phyloP scores from a whole-genome alignment of 1,139 yeast species.

The Zygosaccharomyces sapae region DNA sequence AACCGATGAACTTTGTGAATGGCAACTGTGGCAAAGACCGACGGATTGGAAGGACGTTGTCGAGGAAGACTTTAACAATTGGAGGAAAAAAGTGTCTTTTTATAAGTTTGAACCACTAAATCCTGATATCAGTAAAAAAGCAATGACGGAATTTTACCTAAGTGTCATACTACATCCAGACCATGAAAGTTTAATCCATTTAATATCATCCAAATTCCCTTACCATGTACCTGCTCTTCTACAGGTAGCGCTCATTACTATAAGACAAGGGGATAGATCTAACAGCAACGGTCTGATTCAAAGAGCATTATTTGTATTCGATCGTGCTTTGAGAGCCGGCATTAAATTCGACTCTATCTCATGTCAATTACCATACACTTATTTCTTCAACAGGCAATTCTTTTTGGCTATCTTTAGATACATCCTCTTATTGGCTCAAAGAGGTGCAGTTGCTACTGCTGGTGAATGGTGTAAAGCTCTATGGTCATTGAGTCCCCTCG shows the following conservation, averaged over 20 bases:
- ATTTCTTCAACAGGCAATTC: conserved; percentile 71
- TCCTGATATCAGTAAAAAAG: conserved; percentile 38
- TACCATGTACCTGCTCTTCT: conserved; percentile 76
- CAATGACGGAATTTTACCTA: conserved; percentile 60
- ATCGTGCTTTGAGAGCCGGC: conserved; percentile 52
- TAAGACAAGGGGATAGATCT: conserved; percentile 69
- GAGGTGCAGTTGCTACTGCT: conserved; percentile 76
- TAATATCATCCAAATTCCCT: conserved; percentile 54
- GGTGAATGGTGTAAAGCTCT: conserved; percentile 68
- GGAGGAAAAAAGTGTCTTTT: conserved; percentile 46
- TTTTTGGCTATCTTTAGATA: conserved; percentile 71
- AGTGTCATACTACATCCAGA: conserved; percentile 68
- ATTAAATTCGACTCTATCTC: conserved; percentile 55
- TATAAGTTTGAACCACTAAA: conserved; percentile 47
- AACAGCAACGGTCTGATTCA: conserved; percentile 69
- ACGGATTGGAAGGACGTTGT: conserved; percentile 49
- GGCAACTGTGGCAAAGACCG: conserved; percentile 39
- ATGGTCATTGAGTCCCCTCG: conserved; percentile 65
- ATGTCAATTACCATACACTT: conserved; percentile 70
- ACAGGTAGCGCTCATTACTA: conserved; percentile 70
- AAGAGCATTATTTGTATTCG: conserved; percentile 73
- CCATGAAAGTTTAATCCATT: conserved; percentile 58
- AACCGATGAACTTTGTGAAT: conserved; percentile 42
- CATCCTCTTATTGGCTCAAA: conserved; percentile 64
- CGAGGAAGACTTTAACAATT: conserved; percentile 44